Evolutionary conservation across 345 rosid species (phyloP).

Genomic region (Aurinia saxatilis): DNA sequence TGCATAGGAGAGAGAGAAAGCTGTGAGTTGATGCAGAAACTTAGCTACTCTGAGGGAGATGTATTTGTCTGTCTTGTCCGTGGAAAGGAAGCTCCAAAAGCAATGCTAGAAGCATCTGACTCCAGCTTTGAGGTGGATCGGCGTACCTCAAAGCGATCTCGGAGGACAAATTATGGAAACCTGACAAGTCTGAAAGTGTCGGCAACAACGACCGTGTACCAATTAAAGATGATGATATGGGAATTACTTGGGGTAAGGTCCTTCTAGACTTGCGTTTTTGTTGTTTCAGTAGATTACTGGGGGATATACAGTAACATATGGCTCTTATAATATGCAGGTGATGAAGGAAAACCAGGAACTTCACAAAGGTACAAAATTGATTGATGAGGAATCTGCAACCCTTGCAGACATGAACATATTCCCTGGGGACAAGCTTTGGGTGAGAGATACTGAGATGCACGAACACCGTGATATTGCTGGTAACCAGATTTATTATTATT

Average conservation of each 20-base stretch:
- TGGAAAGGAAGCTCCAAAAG: conserved; percentile 91
- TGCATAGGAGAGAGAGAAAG: conserved; percentile 97
- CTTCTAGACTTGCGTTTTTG: neutral
- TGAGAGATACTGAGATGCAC: conserved; percentile 86
- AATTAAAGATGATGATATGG: conserved; percentile 98
- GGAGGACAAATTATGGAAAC: conserved; percentile 69
- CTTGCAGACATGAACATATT: conserved; percentile 94
- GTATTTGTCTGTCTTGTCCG: conserved; percentile 68
- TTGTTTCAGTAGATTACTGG: conserved; percentile 12
- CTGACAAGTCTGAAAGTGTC: conserved; percentile 75
- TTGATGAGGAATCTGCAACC: conserved; percentile 85
- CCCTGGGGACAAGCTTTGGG: conserved; percentile 97
- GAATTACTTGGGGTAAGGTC: conserved; percentile 91
- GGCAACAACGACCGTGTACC: conserved; percentile 80
- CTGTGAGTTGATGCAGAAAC: conserved; percentile 81
- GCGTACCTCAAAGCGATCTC: conserved; percentile 78
- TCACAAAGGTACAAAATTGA: conserved; percentile 67
- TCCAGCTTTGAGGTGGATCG: conserved; percentile 62
- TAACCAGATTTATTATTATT: conserved; percentile 21
- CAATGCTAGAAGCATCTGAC: conserved; percentile 75
- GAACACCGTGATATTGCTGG: conserved; percentile 98
- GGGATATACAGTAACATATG: neutral
- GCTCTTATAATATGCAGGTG: conserved; percentile 43
- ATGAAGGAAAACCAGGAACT: conserved; percentile 94
- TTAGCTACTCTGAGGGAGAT: conserved; percentile 68